Percentiles rank a stretch among this genome's conserved stretches.
Conservation (phyloP, 2,329 filamentous ascomycete species). For the Neofusicoccum cordaticola region DNA sequence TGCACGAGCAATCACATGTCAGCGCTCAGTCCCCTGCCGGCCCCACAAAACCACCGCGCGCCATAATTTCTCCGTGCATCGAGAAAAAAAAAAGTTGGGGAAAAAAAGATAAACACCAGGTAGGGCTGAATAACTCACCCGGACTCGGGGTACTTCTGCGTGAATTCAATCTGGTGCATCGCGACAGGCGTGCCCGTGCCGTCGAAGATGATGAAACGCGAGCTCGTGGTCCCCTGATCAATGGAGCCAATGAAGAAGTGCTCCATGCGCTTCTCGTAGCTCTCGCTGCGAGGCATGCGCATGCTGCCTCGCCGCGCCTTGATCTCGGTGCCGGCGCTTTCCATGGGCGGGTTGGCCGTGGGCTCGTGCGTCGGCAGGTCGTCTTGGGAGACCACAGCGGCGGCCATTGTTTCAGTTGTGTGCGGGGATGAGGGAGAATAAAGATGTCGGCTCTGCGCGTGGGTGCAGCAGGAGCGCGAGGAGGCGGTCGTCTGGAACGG, state of each 20-base stretch:
- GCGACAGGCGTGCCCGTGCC: constrained; percentile 73
- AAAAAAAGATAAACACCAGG: background rate
- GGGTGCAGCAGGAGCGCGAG: background rate
- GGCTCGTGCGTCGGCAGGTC: background rate
- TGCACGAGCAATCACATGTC: constrained; percentile 34
- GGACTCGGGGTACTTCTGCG: constrained; percentile 78
- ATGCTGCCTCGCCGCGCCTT: constrained; percentile 14
- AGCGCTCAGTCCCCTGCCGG: constrained; percentile 13
- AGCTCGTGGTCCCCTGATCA: constrained; percentile 87
- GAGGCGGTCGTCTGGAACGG: background rate
- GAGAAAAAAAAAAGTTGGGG: constrained; percentile 12
- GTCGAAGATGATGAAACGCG: constrained; percentile 88
- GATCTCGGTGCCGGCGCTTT: constrained; percentile 13
- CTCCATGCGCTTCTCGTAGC: constrained; percentile 23
- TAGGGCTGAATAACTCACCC: constrained; percentile 58
- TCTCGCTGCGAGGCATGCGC: constrained; percentile 11
- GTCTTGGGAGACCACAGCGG: background rate
- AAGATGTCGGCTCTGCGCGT: background rate
- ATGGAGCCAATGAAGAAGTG: constrained; percentile 80
- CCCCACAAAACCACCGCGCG: constrained; percentile 3
- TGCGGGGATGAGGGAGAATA: background rate
- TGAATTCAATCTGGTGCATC: constrained; percentile 82
- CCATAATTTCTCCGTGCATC: background rate
- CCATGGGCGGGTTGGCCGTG: constrained; percentile 2
- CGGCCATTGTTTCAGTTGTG: constrained; percentile 9